Conservation (phyloP, 768 basidiomycete genomes). For the Royoungia palumana region DNA sequence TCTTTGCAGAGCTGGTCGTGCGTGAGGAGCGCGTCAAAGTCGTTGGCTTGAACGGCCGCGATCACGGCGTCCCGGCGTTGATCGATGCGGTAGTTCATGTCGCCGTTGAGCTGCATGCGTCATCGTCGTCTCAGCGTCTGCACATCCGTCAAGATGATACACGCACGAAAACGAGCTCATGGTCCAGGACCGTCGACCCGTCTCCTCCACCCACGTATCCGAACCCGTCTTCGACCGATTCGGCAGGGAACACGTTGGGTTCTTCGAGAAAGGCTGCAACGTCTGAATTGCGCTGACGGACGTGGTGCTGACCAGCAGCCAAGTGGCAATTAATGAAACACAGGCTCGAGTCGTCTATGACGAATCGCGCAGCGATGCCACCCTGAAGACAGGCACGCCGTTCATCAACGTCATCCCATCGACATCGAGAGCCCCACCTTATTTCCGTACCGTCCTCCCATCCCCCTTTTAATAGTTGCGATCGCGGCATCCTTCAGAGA, state of each 20-base stretch:
- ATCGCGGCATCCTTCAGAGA: slow-evolving; percentile 65
- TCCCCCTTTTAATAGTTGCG: slow-evolving; percentile 86
- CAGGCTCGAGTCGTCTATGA: slow-evolving; percentile 87
- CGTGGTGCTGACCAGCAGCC: slow-evolving; percentile 88
- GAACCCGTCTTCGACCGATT: slow-evolving; percentile 49
- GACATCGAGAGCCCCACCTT: slow-evolving; percentile 56
- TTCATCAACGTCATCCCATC: slow-evolving; percentile 3
- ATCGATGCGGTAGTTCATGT: slow-evolving; percentile 98
- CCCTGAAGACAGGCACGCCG: slow-evolving; percentile 48
- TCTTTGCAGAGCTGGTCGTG: slow-evolving; percentile 92
- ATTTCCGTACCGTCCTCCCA: slow-evolving; percentile 92
- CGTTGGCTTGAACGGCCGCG: slow-evolving; percentile 61
- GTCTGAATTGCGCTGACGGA: slow-evolving; percentile 82
- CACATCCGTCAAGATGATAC: background rate
- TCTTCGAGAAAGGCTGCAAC: slow-evolving; percentile 85
- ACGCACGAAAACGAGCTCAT: slow-evolving; percentile 84
- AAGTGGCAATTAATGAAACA: slow-evolving; percentile 98
- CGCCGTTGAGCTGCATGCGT: slow-evolving; percentile 69
- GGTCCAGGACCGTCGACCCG: slow-evolving; percentile 89
- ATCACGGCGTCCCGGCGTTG: slow-evolving; percentile 83
- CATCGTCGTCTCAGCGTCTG: background rate
- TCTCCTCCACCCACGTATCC: slow-evolving; percentile 89
- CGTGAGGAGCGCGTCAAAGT: slow-evolving; percentile 56
- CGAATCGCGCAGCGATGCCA: slow-evolving; percentile 84
- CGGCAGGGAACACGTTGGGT: slow-evolving; percentile 57